Evolutionary conservation across 371 early-diverging fungal genomes (phyloP).

Genomic region (Mortierella sp.): DNA sequence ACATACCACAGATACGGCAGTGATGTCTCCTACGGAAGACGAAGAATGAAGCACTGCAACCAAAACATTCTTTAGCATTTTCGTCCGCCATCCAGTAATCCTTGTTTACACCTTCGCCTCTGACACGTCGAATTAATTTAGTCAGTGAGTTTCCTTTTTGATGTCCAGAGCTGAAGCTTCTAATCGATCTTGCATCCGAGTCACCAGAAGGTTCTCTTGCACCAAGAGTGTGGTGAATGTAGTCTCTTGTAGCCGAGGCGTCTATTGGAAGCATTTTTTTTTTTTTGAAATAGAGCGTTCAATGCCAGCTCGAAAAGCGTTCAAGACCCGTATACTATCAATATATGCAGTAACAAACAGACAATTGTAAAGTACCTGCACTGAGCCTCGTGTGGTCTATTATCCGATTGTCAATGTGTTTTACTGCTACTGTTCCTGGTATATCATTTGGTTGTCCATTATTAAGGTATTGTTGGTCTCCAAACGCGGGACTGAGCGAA

Average conservation of each 20-base stretch:
- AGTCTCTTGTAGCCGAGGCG: slow-evolving; percentile 36
- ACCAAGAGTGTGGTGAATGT: slow-evolving; percentile 52
- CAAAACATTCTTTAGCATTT: slow-evolving; percentile 80
- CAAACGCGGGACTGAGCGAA: slow-evolving; percentile 54
- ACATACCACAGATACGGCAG: slow-evolving; percentile 85
- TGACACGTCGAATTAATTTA: slow-evolving; percentile 65
- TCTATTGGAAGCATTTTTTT: slow-evolving; percentile 11
- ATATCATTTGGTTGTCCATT: slow-evolving; percentile 5
- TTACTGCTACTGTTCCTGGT: slow-evolving; percentile 3
- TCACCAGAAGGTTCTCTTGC: slow-evolving; percentile 60
- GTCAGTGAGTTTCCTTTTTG: slow-evolving; percentile 70
- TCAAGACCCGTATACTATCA: not conserved
- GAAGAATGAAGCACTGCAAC: slow-evolving; percentile 78
- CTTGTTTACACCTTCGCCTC: slow-evolving; percentile 71
- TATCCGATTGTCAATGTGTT: slow-evolving; percentile 6
- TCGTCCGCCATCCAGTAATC: slow-evolving; percentile 91
- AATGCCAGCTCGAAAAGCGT: slow-evolving; percentile 29
- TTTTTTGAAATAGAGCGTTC: slow-evolving; percentile 12
- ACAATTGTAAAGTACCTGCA: slow-evolving; percentile 13
- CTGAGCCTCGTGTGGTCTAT: slow-evolving; percentile 30
- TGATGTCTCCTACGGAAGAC: slow-evolving; percentile 83
- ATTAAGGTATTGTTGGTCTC: slow-evolving; percentile 24
- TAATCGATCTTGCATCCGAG: slow-evolving; percentile 67
- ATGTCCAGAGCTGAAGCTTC: slow-evolving; percentile 63
- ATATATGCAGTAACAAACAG: not conserved